Base-by-base conservation (phyloP, 2,329 filamentous ascomycete genomes). In the Beauveria scarabaeidicola region DNA sequence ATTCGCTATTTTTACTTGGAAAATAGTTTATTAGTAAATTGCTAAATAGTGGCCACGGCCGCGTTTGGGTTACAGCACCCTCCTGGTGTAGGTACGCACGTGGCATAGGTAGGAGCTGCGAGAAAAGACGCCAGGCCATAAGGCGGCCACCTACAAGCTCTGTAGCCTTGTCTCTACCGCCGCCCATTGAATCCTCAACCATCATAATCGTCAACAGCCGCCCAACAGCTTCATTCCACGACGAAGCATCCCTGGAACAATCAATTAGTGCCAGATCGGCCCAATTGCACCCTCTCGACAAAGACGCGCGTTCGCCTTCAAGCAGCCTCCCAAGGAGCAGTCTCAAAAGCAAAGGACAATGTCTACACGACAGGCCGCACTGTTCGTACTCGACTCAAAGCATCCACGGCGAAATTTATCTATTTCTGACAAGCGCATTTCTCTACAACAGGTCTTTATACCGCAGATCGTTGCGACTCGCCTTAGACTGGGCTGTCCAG, bases 401-500 rank as follows among this genome's bases (percentile, higher is more conserved):
- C 63, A 61, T 63, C 43, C 9, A 21, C 38, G 58, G 41, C 54
- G 40, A 59, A 44, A 19, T 29, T n/a, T 41, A 44, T 52, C 3
- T 17, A 21, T 52, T 19, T 21, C 56, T 52, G n/a, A 58, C 38
- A 32, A 23, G 9, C 25, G 6, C 15, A 3, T 9, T 52, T 27
- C n/a, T 52, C 19, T n/a, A 46, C 23, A 21, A 7, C 62, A 87
- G 84, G 66, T 87, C 84, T 46, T 87, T 99, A 62, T 99, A 99
- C 76, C 88, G 93, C 71, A 90, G 91, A 67, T 91, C 91, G 27
- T 76, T 99, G 71, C 97, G 97, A 81, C 86, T 97, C 65, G 83
- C 94, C 46, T 85, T 97, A 65, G 91, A 97, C 78, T 99, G 94
- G 94, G 85, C 91, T 61, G 91, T 97, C 64, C 90, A 97, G 73